Conservation (phyloP, 768 basidiomycete genomes). For the Amanita exitialis region DNA sequence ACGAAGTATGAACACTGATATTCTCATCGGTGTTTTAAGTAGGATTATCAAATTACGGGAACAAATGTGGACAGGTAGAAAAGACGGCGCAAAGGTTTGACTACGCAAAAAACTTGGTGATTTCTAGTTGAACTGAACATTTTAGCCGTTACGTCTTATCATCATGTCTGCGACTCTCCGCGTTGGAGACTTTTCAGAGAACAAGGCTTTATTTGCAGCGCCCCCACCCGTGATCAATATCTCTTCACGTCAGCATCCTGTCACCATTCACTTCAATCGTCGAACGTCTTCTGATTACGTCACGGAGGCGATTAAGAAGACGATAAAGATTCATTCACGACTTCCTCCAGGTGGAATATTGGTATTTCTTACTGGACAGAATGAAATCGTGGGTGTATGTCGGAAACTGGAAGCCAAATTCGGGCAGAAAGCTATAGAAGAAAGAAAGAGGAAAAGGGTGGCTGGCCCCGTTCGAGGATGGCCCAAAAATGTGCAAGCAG, state of each 20-base stretch:
- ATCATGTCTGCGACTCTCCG: slow-evolving; percentile 99
- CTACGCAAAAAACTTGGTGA: not conserved
- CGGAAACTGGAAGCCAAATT: slow-evolving; percentile 72
- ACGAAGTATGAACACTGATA: slow-evolving; percentile 96
- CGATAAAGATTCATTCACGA: slow-evolving; percentile 84
- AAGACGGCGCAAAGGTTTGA: slow-evolving; percentile 58
- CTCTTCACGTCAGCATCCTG: slow-evolving; percentile 86
- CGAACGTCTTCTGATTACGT: slow-evolving; percentile 84
- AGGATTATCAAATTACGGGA: slow-evolving; percentile 86
- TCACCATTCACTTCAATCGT: slow-evolving; percentile 89
- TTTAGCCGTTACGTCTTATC: slow-evolving; percentile 77
- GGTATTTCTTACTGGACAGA: slow-evolving; percentile 92
- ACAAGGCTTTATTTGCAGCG: slow-evolving; percentile 65
- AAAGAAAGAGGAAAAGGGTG: slow-evolving; percentile 29
- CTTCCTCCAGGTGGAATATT: slow-evolving; percentile 90
- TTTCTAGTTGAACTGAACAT: slow-evolving; percentile 1
- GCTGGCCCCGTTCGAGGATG: slow-evolving; percentile 3
- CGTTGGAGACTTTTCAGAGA: slow-evolving; percentile 86
- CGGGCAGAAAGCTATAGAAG: slow-evolving; percentile 51
- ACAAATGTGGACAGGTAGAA: slow-evolving; percentile 76
- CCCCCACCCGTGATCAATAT: slow-evolving; percentile 92
- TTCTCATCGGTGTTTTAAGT: slow-evolving; percentile 93
- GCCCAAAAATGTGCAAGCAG: not conserved
- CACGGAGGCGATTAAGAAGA: slow-evolving; percentile 82
- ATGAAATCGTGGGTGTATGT: slow-evolving; percentile 85